A percentile compares a stretch with the other conserved stretches of the same genome.
These are phyloP conservation scores for Leccinum imitatum DNA, from an alignment of 768 basidiomycete genomes.

Conservation along the genomic window DNA sequence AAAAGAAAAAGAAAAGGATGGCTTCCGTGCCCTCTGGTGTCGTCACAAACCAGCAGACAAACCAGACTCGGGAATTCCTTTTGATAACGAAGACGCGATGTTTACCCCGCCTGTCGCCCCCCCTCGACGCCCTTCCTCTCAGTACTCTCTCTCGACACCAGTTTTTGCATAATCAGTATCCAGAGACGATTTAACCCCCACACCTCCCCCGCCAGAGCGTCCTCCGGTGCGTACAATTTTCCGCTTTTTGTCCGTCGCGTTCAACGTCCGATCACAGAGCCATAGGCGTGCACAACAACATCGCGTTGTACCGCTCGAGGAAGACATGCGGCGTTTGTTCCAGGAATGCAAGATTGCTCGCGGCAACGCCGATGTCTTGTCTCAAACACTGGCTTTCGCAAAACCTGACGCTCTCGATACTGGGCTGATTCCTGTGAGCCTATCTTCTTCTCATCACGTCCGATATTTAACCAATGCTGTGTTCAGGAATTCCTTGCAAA, in stretches of 20 bases:
- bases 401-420: constrained; percentile 66
- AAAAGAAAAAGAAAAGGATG: constrained; percentile 41
- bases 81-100: constrained; percentile 78
- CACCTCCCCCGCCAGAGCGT: constrained; percentile 28
- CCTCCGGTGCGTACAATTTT: constrained; percentile 17
- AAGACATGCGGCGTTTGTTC: constrained; percentile 79
- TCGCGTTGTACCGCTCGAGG: constrained; percentile 68
- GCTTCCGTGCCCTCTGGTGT: constrained; percentile 75
- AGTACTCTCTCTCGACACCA: constrained; percentile 35
- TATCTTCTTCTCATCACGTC: not conserved
- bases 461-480: not conserved
- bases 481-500: constrained; percentile 78
- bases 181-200: constrained; percentile 24
- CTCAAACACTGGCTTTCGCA: constrained; percentile 66
- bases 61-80: constrained; percentile 80
- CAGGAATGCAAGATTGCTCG: constrained; percentile 84
- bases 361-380: constrained; percentile 75
- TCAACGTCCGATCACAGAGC: constrained; percentile 8
- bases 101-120: constrained; percentile 61
- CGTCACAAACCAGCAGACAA: constrained; percentile 78
- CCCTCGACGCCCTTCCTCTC: constrained; percentile 30
- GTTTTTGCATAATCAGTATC: constrained; percentile 38
- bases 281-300: constrained; percentile 25
- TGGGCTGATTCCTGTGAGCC: constrained; percentile 65
- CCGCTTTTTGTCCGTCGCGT: not conserved